Evolutionary conservation across 495 filamentous ascomycete species (phyloP).

Genomic region (Astrothelium subdiscretum): DNA sequence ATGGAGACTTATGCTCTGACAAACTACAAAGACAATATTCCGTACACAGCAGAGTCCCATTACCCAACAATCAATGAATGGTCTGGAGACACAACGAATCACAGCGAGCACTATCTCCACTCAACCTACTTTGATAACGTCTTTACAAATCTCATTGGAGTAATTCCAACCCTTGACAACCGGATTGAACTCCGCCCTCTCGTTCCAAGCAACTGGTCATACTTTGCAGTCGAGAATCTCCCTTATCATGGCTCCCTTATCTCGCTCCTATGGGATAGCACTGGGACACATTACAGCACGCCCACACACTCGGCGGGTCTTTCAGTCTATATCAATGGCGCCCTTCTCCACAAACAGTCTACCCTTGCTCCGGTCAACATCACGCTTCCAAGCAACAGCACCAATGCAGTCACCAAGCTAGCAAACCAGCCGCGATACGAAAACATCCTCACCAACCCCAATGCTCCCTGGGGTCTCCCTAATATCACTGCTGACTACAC

Average conservation of each 20-base stretch:
- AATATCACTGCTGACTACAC: slow-evolving; percentile 27
- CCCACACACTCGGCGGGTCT: slow-evolving; percentile 16
- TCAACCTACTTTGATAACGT: slow-evolving; percentile 38
- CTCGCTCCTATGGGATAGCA: slow-evolving; percentile 31
- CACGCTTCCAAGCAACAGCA: slow-evolving; percentile 17
- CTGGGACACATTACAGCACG: slow-evolving; percentile 28
- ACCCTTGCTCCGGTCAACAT: slow-evolving; percentile 6
- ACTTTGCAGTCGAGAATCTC: slow-evolving; percentile 35
- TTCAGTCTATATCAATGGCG: slow-evolving; percentile 30
- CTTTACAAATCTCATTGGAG: slow-evolving; percentile 35
- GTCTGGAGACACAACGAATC: slow-evolving; percentile 31
- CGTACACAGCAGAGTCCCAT: slow-evolving; percentile 37
- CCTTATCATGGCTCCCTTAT: slow-evolving; percentile 34
- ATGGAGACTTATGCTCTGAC: slow-evolving; percentile 31
- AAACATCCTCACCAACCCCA: slow-evolving; percentile 36
- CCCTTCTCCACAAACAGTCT: slow-evolving; percentile 17
- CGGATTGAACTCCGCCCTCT: slow-evolving; percentile 31
- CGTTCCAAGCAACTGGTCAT: slow-evolving; percentile 32
- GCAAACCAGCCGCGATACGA: slow-evolving; percentile 20
- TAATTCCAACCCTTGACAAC: slow-evolving; percentile 29
- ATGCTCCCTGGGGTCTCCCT: slow-evolving; percentile 29
- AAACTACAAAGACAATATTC: slow-evolving; percentile 33
- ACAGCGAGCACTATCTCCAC: slow-evolving; percentile 37
- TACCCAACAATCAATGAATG: slow-evolving; percentile 31
- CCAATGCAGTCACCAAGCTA: slow-evolving; percentile 11